Base-by-base conservation (phyloP, 2,329 filamentous ascomycete species). In the Endoconidiophora laricicola region DNA sequence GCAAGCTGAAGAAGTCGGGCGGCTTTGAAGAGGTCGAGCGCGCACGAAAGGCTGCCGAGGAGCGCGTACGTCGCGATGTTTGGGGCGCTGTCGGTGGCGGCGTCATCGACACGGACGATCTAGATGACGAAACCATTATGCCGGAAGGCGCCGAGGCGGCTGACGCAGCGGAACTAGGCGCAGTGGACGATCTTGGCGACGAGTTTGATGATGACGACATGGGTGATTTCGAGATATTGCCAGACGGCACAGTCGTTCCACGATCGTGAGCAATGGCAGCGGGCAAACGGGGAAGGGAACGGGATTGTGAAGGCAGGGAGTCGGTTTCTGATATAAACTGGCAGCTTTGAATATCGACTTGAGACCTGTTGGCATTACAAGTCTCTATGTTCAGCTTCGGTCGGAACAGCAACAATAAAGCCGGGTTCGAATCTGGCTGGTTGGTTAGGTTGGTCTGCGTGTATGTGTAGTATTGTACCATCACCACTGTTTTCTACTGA, bases 1-100 rank as follows among this genome's bases (percentile, higher is more conserved):
- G 86, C 52, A 91, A 84, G 64, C 69, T 98, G 57, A 96, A 94
- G 74, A 96, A 96, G 73, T 88, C 83, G 12, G 91, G 91, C 39
- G 91, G 91, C 0, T 81, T 94, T 46, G 91, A 96, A 63, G 91
- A 98, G 66, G 82, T 88, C 0, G 91, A 98, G 66, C 75, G 91
- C 48, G 71, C 86, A 43, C 74, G 91, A 46, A 82, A 81, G 60
- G 76, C 80, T 36, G 94, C 90, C 62, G 91, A 98, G 59, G 91
- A 96, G 54, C 74, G 77, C 57, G 86, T 87, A 53, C 73, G 88
- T 52, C 81, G 78, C 58, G 88, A 95, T 63, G 84, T 81, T 10
- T 82, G 78, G 78, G 77, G 75, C 14, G 52, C 67, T 0, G 70
- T 70, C 9, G 61, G 70, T 0, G 61, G 62, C 6, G 63, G 65